A percentile compares a stretch with the other conserved stretches of the same genome.
phyloP scores from a whole-genome alignment of 768 basidiomycete genomes.

The Dictyophora rubrovolvata region DNA sequence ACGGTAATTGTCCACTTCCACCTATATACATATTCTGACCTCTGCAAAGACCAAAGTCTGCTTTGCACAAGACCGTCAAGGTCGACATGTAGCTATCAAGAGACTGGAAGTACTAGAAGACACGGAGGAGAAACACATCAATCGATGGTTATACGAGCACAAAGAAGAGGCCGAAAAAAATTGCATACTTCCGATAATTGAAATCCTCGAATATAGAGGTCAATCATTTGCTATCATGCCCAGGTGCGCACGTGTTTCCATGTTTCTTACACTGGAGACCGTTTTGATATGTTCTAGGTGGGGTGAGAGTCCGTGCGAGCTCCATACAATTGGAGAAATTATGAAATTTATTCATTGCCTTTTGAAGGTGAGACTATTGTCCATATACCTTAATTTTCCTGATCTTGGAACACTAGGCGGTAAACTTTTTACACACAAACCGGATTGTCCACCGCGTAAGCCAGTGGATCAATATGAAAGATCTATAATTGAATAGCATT shows the following conservation, averaged over 20 bases:
- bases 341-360: not conserved
- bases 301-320: conserved; percentile 10
- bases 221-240: conserved; percentile 24
- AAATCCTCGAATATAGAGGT: conserved; percentile 16
- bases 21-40: not conserved
- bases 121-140: conserved; percentile 19
- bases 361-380: not conserved
- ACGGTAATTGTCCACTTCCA: not conserved
- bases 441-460: not conserved
- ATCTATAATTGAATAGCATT: not conserved
- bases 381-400: not conserved
- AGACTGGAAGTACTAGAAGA: conserved; percentile 12
- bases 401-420: not conserved
- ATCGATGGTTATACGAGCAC: conserved; percentile 14
- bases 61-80: conserved; percentile 18
- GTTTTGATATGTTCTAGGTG: conserved; percentile 1
- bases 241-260: conserved; percentile 13
- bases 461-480: not conserved
- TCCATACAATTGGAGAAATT: not conserved
- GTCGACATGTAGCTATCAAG: conserved; percentile 21
- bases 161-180: not conserved
- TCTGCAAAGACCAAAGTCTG: not conserved
- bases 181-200: conserved; percentile 16
- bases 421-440: not conserved
- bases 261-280: not conserved